Evolutionary conservation across 352 stramenopile genomes (phyloP).

Genomic region (Pythium coloratum): DNA sequence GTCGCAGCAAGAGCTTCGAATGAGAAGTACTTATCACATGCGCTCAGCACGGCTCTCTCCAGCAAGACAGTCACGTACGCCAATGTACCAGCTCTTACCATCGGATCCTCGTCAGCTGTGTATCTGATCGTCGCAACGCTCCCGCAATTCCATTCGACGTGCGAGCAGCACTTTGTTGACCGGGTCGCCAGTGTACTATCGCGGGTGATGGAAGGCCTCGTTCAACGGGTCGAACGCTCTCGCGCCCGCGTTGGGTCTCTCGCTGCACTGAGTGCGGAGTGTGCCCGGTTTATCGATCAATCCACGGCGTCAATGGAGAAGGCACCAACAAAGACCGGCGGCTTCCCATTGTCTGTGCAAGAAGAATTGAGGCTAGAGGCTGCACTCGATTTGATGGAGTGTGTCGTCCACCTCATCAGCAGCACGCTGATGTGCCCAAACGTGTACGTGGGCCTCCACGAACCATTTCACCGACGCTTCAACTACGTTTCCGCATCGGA

Average conservation of each 20-base stretch:
- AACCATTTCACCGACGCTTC: constrained; percentile 47
- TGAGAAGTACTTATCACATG: constrained; percentile 47
- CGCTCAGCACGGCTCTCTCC: constrained; percentile 39
- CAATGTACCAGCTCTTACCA: constrained; percentile 30
- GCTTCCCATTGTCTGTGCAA: constrained; percentile 24
- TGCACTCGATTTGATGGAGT: constrained; percentile 35
- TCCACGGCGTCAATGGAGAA: not conserved
- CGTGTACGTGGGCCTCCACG: constrained; percentile 65
- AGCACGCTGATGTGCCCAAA: constrained; percentile 34
- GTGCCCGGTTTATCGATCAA: constrained; percentile 25
- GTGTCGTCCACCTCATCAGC: constrained; percentile 38
- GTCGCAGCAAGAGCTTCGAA: constrained; percentile 22
- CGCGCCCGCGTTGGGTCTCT: constrained; percentile 36
- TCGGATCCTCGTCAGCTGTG: constrained; percentile 22
- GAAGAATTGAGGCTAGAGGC: constrained; percentile 53
- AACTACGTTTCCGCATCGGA: constrained; percentile 55
- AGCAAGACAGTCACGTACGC: constrained; percentile 36
- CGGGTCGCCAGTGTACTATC: constrained; percentile 40
- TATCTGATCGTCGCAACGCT: constrained; percentile 44
- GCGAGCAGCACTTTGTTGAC: constrained; percentile 55
- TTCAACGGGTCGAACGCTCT: constrained; percentile 45
- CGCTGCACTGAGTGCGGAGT: constrained; percentile 28
- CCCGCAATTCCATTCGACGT: constrained; percentile 43
- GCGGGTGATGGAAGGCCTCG: constrained; percentile 32
- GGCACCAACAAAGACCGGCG: not conserved